Conservation (phyloP, 441 rosid species). For the Corymbia citriodora region DNA sequence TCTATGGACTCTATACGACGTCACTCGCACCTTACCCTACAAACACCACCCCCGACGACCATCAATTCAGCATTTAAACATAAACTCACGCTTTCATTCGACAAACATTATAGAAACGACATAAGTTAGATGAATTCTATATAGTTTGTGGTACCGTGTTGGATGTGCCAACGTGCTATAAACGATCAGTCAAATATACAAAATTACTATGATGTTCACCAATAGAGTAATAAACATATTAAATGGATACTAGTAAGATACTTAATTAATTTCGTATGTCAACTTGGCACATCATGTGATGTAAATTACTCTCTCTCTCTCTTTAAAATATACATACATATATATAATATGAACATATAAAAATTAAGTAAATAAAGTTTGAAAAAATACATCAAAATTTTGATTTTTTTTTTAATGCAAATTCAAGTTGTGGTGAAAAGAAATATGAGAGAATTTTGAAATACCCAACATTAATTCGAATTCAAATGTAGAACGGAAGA, state of each 20-base stretch:
- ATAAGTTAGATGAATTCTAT: background rate
- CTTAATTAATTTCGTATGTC: background rate
- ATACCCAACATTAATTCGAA: background rate
- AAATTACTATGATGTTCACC: background rate
- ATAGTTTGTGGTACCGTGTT: background rate
- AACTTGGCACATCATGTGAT: background rate
- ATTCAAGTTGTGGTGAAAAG: background rate
- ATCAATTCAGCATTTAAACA: background rate
- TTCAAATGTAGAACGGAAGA: background rate
- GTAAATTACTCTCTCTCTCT: background rate
- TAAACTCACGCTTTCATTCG: background rate
- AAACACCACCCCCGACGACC: no score
- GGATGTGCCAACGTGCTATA: background rate
- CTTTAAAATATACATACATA: no score
- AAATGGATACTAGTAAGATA: background rate
- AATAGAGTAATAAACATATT: no score
- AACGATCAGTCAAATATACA: background rate
- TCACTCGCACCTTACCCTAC: background rate
- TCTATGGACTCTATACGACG: background rate
- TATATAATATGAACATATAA: no score
- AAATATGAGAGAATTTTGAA: background rate
- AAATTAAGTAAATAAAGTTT: background rate
- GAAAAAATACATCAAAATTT: background rate
- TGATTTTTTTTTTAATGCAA: background rate
- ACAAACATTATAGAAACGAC: background rate